Evolutionary conservation across 768 basidiomycete genomes (phyloP), one percentile per base, ranked within the genome.

Genomic region (Boletus reticulatus): DNA sequence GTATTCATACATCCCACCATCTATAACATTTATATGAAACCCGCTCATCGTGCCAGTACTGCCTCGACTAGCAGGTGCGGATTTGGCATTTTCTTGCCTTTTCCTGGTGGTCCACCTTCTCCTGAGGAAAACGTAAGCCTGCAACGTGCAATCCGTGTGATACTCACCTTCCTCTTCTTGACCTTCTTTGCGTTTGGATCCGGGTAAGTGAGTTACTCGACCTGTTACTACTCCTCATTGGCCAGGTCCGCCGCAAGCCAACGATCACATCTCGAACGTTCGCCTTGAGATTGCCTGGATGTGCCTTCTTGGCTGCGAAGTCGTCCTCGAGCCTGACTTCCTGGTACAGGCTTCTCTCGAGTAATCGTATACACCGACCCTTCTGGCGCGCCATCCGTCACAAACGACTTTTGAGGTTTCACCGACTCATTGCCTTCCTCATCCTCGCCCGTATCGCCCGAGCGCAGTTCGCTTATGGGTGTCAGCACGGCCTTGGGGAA

Each of bases 401-500:
- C 78, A 64, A 94, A 94, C 2, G 88, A 82, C 47, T 76, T 79
- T 56, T 86, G 82, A 4, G 94, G 94, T 62, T 97, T 90, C 56
- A 95, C 22, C 22, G 22, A 22, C 22, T 22, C 22, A n/a, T n/a
- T n/a, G n/a, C n/a, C n/a, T n/a, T n/a, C n/a, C n/a, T n/a, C n/a
- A n/a, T n/a, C n/a, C n/a, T n/a, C n/a, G n/a, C n/a, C n/a, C n/a
- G n/a, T n/a, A n/a, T n/a, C n/a, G n/a, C n/a, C n/a, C n/a, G n/a
- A n/a, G n/a, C n/a, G n/a, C n/a, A n/a, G n/a, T n/a, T n/a, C n/a
- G n/a, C 84, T 87, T 62, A 96, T 85, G 32, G 94, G 94, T 62
- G 97, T 90, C 56, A 95, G 71, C n/a, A 96, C 94, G 14, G 89
- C 85, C 62, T 88, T 76, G 57, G 87, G 80, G 76, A 98, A 98